These are phyloP conservation scores for Przewalskia tangutica DNA, from an alignment of 257 asterid genomes.

Conservation along the genomic window DNA sequence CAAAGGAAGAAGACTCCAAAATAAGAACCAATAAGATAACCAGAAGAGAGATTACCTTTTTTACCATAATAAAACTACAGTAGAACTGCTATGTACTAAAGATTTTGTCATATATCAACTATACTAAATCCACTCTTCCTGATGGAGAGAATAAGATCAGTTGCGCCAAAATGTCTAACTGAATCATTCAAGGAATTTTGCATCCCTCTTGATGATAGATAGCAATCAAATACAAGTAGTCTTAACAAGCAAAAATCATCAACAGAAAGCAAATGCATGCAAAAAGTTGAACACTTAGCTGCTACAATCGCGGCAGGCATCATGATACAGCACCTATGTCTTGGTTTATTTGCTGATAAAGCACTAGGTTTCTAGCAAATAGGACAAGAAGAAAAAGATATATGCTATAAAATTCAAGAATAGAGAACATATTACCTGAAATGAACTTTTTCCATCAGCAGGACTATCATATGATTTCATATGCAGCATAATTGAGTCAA, in stretches of 20 bases:
- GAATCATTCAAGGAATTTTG: neutral
- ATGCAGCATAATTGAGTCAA: constrained; percentile 89
- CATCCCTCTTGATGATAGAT: neutral
- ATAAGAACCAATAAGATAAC: neutral
- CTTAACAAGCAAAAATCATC: neutral
- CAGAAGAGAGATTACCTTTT: neutral
- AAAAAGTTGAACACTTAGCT: neutral
- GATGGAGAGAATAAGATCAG: neutral
- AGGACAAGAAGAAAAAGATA: neutral
- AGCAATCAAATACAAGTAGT: neutral
- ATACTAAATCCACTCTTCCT: neutral
- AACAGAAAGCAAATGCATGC: neutral
- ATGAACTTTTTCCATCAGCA: constrained; percentile 94
- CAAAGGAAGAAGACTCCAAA: neutral
- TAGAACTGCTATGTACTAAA: neutral
- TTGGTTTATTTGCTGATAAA: neutral
- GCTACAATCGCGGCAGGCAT: neutral
- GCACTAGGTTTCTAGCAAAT: neutral
- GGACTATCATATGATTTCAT: constrained; percentile 98
- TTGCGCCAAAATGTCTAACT: neutral
- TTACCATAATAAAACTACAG: neutral
- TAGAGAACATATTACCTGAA: constrained; percentile 46
- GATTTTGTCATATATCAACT: neutral
- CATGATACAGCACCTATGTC: neutral
- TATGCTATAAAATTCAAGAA: neutral